These are phyloP conservation scores for Paxillus involutus DNA, from an alignment of 768 basidiomycete genomes.

Conservation along the genomic window DNA sequence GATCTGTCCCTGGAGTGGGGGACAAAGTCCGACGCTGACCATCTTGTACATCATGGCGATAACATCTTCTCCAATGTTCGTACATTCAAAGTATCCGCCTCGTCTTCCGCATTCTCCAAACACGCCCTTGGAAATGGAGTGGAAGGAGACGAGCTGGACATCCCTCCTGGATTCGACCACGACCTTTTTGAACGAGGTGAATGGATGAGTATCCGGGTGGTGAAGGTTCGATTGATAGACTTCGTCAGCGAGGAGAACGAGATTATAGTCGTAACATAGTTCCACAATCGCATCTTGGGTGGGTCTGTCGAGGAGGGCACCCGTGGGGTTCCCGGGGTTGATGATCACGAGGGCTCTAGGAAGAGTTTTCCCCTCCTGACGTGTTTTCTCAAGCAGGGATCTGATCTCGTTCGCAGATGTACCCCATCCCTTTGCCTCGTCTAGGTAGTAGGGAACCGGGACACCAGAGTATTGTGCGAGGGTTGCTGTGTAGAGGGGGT, in stretches of 20 bases:
- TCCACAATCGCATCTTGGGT: slow-evolving; percentile 78
- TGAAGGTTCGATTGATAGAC: slow-evolving; percentile 98
- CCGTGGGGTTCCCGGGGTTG: slow-evolving; percentile 98
- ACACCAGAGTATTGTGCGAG: slow-evolving; percentile 83
- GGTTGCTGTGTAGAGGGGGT: slow-evolving; percentile 95
- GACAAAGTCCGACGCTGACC: slow-evolving; percentile 87
- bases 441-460: slow-evolving; percentile 85
- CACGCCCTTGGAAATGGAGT: slow-evolving; percentile 96
- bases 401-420: slow-evolving; percentile 71
- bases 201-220: slow-evolving; percentile 60
- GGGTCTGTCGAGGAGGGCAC: slow-evolving; percentile 69
- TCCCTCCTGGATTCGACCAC: slow-evolving; percentile 60
- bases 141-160: slow-evolving; percentile 89
- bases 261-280: slow-evolving; percentile 79
- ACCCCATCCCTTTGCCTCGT: slow-evolving; percentile 81
- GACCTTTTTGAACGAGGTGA: slow-evolving; percentile 93
- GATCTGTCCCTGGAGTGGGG: slow-evolving; percentile 88
- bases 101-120: slow-evolving; percentile 96
- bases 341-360: slow-evolving; percentile 93
- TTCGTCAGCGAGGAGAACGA: slow-evolving; percentile 95
- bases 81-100: slow-evolving; percentile 94
- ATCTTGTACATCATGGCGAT: slow-evolving; percentile 94
- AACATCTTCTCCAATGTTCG: slow-evolving; percentile 76
- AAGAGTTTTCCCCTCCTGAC: slow-evolving; percentile 50
- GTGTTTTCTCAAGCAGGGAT: slow-evolving; percentile 63